Evolutionary conservation across 2,329 filamentous ascomycete species (phyloP).

Genomic region (Ceratocystis smalleyi): DNA sequence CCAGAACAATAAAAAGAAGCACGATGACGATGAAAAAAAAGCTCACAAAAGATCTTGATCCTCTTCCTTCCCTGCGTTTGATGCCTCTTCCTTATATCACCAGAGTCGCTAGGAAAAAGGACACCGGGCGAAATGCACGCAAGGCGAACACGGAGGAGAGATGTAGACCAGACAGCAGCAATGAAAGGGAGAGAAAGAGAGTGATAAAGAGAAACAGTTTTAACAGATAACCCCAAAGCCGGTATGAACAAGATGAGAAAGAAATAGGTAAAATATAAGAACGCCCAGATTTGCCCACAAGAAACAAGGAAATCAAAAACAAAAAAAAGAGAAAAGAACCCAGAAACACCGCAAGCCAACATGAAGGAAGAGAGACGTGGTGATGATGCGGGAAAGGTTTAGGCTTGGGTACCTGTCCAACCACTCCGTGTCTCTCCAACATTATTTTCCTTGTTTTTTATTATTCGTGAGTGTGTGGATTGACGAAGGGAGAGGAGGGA

Average conservation of each 20-base stretch:
- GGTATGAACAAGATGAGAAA: constrained; percentile 10
- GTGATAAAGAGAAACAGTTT: too few species aligned
- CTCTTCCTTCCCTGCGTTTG: background rate
- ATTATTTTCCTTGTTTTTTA: background rate
- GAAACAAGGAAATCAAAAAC: constrained; percentile 9
- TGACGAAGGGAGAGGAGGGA: background rate
- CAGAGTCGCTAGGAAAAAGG: background rate
- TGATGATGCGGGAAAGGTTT: background rate
- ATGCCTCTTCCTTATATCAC: background rate
- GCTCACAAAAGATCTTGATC: background rate
- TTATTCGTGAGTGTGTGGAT: background rate
- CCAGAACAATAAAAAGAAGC: background rate
- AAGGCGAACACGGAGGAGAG: constrained; percentile 17
- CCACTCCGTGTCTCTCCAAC: background rate
- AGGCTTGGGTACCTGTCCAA: background rate
- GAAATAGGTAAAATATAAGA: background rate
- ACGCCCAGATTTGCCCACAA: constrained; percentile 9
- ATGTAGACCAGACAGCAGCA: too few species aligned
- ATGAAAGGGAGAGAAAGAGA: too few species aligned
- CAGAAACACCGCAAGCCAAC: constrained; percentile 6
- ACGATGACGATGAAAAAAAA: background rate
- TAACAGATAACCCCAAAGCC: constrained; percentile 11
- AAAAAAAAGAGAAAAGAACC: background rate
- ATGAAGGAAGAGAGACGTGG: constrained; percentile 3
- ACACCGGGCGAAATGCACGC: background rate